Evolutionary conservation across 108 stramenopile species (phyloP), one percentile per base, ranked within the genome.

Genomic region (Skeletonema tropicum): DNA sequence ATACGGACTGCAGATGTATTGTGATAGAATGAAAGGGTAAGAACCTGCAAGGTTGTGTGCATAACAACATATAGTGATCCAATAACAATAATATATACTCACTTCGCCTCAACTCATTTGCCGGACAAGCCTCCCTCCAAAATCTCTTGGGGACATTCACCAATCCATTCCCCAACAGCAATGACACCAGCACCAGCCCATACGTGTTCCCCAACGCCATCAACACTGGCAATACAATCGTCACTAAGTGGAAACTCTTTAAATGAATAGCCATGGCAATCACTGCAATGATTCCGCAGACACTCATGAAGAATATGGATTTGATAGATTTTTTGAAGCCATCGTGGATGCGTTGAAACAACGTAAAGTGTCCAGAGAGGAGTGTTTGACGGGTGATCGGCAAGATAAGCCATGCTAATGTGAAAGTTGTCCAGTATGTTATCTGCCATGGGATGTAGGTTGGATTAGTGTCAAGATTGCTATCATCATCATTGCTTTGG

Each of bases 201-300:
- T 95, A 95, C 2, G 94, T 95, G 70, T 95, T 95, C 13, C 89
- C 88, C 71, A 87, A 38, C 3, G 92, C 91, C 91, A 95, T 95
- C 19, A 94, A 32, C 14, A 92, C 83, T 0, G 89, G 89, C 33
- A 86, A 17, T 6, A 83, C 66, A n/a, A 68, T 65, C 36, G 60
- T 26, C 11, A 83, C 42, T 19, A 80, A 36, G 46, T 78, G 62
- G 2, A 83, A 42, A 33, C 49, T 57, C 33, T 76, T 64, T 71
- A 86, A 42, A 70, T 84, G 77, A 25, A 76, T 64, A 5, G 73
- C 79, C 75, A 82, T 86, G 55, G 64, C 64, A 30, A 74, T 68
- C 31, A 91, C 64, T 6, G 70, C 60, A 7, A 83, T 7, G 1
- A 84, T 35, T 8, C 74, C 86, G 23, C 71, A 70, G 15, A 33